Conservation (phyloP, 2,329 filamentous ascomycete genomes). For the Aspergillus pseudoviridinutans region DNA sequence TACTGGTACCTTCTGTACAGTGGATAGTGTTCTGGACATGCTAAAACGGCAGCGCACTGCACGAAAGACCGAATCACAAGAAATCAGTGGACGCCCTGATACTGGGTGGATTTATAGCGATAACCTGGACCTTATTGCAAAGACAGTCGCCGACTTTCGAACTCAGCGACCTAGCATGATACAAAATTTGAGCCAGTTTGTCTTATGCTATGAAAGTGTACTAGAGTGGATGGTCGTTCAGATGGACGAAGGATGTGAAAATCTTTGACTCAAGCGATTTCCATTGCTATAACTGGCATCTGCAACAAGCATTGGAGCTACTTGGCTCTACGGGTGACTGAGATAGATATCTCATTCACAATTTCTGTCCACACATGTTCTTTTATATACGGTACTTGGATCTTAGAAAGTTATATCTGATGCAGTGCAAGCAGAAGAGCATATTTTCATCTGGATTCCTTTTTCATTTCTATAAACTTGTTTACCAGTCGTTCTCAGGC, state of each 20-base stretch:
- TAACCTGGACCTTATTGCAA: constrained; percentile 72
- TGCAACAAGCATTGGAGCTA: background rate
- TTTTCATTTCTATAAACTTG: background rate
- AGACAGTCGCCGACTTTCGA: constrained; percentile 87
- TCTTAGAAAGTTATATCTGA: background rate
- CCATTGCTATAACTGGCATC: background rate
- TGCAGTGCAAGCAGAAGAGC: background rate
- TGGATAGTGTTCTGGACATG: constrained; percentile 95
- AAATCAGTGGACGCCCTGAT: constrained; percentile 21
- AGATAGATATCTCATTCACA: background rate
- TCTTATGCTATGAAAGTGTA: constrained; percentile 93
- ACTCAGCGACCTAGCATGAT: constrained; percentile 92
- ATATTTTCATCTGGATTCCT: background rate
- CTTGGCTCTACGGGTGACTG: no score
- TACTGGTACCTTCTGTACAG: constrained; percentile 93
- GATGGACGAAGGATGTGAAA: constrained; percentile 11
- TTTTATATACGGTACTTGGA: background rate
- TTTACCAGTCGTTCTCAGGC: background rate
- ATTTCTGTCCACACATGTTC: background rate
- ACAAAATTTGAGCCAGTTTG: constrained; percentile 87
- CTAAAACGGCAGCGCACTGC: constrained; percentile 72
- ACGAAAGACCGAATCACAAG: constrained; percentile 13
- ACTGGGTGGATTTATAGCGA: constrained; percentile 67
- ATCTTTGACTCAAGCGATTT: background rate
- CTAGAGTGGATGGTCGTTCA: constrained; percentile 70